Conservation (phyloP, 371 early-diverging fungal species). For the Catenaria anguillulae region DNA sequence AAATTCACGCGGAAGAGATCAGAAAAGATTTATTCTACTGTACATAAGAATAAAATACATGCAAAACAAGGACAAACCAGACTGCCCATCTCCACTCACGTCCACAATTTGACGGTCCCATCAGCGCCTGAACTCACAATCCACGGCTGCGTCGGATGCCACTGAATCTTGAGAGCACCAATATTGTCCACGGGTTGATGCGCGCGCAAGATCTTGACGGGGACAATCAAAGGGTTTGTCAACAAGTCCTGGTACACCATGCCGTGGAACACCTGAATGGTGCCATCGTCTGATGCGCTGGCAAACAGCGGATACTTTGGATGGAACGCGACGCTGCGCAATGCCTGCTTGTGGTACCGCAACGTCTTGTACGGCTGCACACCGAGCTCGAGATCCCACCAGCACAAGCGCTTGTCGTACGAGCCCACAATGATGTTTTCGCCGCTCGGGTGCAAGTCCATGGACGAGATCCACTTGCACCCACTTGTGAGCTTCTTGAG, state of each 20-base stretch:
- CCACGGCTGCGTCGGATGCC: constrained; percentile 96
- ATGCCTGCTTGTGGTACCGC: constrained; percentile 73
- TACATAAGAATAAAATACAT: no score
- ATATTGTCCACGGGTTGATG: constrained; percentile 56
- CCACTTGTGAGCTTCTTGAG: constrained; percentile 64
- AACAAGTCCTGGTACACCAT: constrained; percentile 89
- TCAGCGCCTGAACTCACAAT: constrained; percentile 45
- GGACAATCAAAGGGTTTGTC: constrained; percentile 91
- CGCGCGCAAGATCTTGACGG: constrained; percentile 82
- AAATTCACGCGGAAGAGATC: no score
- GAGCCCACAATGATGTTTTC: constrained; percentile 90
- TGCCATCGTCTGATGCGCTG: constrained; percentile 81
- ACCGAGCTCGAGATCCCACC: constrained; percentile 93
- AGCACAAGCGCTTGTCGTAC: constrained; percentile 81
- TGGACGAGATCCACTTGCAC: constrained; percentile 83
- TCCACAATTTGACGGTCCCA: constrained; percentile 23
- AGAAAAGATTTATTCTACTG: no score
- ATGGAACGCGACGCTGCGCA: constrained; percentile 77
- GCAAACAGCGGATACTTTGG: constrained; percentile 86
- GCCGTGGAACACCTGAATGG: constrained; percentile 87
- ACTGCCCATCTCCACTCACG: constrained; percentile 11
- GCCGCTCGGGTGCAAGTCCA: constrained; percentile 84
- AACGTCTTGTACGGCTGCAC: constrained; percentile 77
- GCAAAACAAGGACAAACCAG: no score
- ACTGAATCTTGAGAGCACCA: constrained; percentile 70